Conservation (phyloP, 345 rosid species). For the Euphorbia pulcherrima region DNA sequence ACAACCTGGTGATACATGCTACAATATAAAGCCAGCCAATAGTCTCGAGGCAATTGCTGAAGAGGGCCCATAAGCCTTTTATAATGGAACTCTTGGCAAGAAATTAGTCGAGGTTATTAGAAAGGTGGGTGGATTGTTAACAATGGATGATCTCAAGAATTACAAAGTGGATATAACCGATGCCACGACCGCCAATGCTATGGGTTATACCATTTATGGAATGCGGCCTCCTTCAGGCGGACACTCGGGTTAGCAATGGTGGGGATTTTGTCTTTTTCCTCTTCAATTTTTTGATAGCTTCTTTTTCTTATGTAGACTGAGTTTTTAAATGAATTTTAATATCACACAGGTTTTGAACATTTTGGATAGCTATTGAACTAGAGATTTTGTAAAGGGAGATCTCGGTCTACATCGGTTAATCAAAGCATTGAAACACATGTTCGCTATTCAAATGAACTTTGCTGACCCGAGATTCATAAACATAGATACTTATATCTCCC, state of each 20-base stretch:
- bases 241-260: too few relatives aligned
- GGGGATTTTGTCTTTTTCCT: too few relatives aligned
- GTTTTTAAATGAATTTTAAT: conserved; percentile 12
- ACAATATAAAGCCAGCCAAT: conserved; percentile 51
- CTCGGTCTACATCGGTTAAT: conserved; percentile 68
- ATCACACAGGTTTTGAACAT: conserved; percentile 65
- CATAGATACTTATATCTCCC: conserved; percentile 26
- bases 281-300: too few relatives aligned
- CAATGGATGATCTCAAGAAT: conserved; percentile 76
- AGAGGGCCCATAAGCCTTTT: too few relatives aligned
- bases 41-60: too few relatives aligned
- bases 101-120: conserved; percentile 60
- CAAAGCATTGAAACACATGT: conserved; percentile 82
- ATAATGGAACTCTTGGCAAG: too few relatives aligned
- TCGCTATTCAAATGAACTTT: too few relatives aligned
- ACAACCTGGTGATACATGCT: too few relatives aligned
- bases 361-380: conserved; percentile 50
- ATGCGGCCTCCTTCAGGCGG: too few relatives aligned
- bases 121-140: conserved; percentile 70
- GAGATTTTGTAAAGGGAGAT: conserved; percentile 43
- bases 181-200: conserved; percentile 50
- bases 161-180: conserved; percentile 57
- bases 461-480: too few relatives aligned
- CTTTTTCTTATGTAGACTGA: too few relatives aligned
- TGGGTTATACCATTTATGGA: conserved; percentile 71